Conservation (phyloP, 2,329 filamentous ascomycete genomes). For the Trichoderma semiorbis region DNA sequence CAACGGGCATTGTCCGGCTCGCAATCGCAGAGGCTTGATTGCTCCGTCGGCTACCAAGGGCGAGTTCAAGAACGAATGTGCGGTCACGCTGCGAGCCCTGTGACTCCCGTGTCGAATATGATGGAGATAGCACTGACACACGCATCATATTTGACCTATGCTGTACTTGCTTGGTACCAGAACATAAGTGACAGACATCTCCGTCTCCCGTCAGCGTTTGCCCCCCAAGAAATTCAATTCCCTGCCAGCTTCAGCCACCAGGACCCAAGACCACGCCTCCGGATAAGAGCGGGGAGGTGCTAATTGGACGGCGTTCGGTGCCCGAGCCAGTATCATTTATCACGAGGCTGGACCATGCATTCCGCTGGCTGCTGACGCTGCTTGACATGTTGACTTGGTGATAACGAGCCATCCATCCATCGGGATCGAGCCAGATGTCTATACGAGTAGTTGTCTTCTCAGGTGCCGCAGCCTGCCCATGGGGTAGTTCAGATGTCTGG, state of each 20-base stretch:
- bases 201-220: not conserved
- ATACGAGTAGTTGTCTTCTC: not conserved
- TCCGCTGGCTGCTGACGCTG: not conserved
- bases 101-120: not conserved
- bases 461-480: not conserved
- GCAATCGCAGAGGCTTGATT: not conserved
- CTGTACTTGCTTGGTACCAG: not conserved
- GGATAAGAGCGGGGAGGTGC: slow-evolving; percentile 3
- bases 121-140: slow-evolving; percentile 6
- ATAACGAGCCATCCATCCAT: not conserved
- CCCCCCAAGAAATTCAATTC: not conserved
- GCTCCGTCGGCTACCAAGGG: not conserved
- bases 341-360: slow-evolving; percentile 2
- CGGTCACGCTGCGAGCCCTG: not conserved
- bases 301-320: not conserved
- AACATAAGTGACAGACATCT: not conserved
- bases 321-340: not conserved
- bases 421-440: not conserved
- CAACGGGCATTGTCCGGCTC: not conserved
- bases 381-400: not conserved
- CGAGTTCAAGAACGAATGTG: not conserved
- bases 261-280: slow-evolving; percentile 6
- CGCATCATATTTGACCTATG: not conserved
- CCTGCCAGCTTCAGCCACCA: not conserved
- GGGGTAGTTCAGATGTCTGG: not conserved